Evolutionary conservation across 495 filamentous ascomycete genomes (phyloP), one percentile per base, ranked within the genome.

Genomic region (Aspergillus funiculosus): DNA sequence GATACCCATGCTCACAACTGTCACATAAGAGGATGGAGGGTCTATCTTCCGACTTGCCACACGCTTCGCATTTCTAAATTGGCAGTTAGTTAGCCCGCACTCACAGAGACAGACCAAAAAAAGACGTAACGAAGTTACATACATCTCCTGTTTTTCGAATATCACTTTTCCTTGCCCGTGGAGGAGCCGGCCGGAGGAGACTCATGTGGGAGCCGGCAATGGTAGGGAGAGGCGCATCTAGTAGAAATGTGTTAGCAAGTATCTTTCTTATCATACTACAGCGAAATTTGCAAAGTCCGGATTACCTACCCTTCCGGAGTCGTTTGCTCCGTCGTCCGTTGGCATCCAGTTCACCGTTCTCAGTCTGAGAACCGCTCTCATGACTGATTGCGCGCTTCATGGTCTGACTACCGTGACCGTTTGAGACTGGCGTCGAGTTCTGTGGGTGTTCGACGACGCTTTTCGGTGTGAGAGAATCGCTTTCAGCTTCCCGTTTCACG

Each of bases 201-300:
- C 85, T 91, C 92, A 97, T 98, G 68, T 96, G 89, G 27, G 90
- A 95, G 21, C 94, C 92, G 50, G 88, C 89, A 46, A 97, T 86
- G 28, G 87, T 95, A 13, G 91, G 91, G 14, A 55, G n/a, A 41
- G 84, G 82, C 29, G 79, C 77, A 76, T 92, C 87, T 90, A 65
- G 47, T 22, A 39, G 39, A 54, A 56, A 46, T 53, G 60, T 51
- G 27, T 54, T 30, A 53, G 40, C 5, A n/a, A 30, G 10, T 15
- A 7, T 19, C 7, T 24, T 19, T 38, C 6, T n/a, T 42, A 15
- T 22, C 18, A 20, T 25, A 40, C n/a, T 24, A 7, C 14, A 39
- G n/a, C 9, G 30, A 36, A 36, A 29, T 19, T 15, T 15, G 29
- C 15, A 9, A n/a, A 32, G n/a, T 5, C 8, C 25, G 3, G 38